These are phyloP conservation scores for Schrenkiella parvula DNA, from an alignment of 345 rosid genomes.

Conservation along the genomic window DNA sequence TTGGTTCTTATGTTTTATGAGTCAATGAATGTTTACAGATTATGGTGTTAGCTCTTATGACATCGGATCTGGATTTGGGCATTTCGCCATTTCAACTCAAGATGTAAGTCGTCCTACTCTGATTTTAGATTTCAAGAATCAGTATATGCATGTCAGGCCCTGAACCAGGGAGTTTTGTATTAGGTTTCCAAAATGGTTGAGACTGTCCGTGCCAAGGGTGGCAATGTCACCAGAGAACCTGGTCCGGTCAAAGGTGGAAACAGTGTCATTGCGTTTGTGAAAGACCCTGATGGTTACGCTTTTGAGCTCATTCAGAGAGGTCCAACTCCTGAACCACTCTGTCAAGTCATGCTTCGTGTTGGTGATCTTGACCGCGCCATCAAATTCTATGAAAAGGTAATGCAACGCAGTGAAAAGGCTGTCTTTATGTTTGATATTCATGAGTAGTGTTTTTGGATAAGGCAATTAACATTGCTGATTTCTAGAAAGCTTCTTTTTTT, in stretches of 20 bases:
- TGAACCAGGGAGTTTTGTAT: not conserved
- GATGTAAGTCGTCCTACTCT: slow-evolving; percentile 49
- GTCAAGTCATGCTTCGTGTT: slow-evolving; percentile 95
- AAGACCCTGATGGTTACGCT: slow-evolving; percentile 94
- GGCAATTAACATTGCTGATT: not conserved
- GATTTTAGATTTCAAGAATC: not conserved
- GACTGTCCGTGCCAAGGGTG: slow-evolving; percentile 68
- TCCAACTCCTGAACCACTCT: slow-evolving; percentile 86
- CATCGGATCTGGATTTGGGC: slow-evolving; percentile 93
- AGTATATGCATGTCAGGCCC: not conserved
- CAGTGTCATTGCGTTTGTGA: slow-evolving; percentile 72
- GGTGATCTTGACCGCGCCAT: slow-evolving; percentile 81
- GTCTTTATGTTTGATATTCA: not conserved
- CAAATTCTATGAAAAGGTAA: slow-evolving; percentile 92
- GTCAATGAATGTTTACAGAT: slow-evolving; percentile 40
- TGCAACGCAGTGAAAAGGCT: not conserved
- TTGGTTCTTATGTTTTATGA: not conserved
- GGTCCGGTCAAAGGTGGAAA: slow-evolving; percentile 92
- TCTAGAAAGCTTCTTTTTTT: not conserved
- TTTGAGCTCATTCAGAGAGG: slow-evolving; percentile 90
- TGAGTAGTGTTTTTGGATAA: not conserved
- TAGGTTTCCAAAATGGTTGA: slow-evolving; percentile 86
- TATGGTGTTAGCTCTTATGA: slow-evolving; percentile 86
- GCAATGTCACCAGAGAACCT: slow-evolving; percentile 74
- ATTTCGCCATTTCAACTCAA: slow-evolving; percentile 81